A percentile compares a stretch with the other conserved stretches of the same genome.
phyloP scores from a whole-genome alignment of 2,329 filamentous ascomycete genomes.

The Onygenales sp. region DNA sequence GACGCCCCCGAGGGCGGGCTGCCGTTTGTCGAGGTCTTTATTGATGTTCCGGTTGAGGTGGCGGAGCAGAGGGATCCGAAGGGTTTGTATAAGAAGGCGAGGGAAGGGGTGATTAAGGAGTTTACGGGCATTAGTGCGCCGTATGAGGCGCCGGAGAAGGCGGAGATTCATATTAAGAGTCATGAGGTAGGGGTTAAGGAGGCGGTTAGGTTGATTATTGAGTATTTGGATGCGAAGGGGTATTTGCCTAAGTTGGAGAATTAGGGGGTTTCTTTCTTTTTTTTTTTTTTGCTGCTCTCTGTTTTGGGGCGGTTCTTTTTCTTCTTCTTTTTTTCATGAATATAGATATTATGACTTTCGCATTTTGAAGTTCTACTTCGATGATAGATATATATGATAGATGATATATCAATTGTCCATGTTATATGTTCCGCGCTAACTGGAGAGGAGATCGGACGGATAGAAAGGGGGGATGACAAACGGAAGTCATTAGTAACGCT shows the following conservation, averaged over 20 bases:
- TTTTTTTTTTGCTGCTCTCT: not conserved
- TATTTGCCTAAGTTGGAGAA: conserved; percentile 39
- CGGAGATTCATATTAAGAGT: conserved; percentile 82
- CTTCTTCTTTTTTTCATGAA: not conserved
- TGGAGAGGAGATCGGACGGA: too few relatives aligned
- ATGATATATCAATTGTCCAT: not conserved
- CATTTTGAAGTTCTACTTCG: not conserved
- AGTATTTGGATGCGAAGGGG: conserved; percentile 64
- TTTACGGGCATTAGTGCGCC: conserved; percentile 94
- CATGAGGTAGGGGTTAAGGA: conserved; percentile 78
- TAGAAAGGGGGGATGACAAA: too few relatives aligned
- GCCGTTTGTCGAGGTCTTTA: conserved; percentile 86
- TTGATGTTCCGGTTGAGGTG: conserved; percentile 83
- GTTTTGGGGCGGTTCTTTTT: not conserved
- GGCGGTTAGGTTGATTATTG: conserved; percentile 73
- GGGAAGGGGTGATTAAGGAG: conserved; percentile 88
- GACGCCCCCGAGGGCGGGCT: conserved; percentile 52
- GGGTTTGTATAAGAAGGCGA: conserved; percentile 94
- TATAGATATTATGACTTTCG: too few relatives aligned
- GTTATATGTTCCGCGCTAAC: not conserved
- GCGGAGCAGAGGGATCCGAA: conserved; percentile 95
- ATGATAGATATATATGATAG: too few relatives aligned
- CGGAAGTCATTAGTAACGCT: too few relatives aligned
- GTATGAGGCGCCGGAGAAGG: conserved; percentile 77
- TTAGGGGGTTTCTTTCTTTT: not conserved